A percentile compares a stretch with the other conserved stretches of the same genome.
Conservation (phyloP, 2,329 filamentous ascomycete genomes). For the Epichloe amarillans region DNA sequence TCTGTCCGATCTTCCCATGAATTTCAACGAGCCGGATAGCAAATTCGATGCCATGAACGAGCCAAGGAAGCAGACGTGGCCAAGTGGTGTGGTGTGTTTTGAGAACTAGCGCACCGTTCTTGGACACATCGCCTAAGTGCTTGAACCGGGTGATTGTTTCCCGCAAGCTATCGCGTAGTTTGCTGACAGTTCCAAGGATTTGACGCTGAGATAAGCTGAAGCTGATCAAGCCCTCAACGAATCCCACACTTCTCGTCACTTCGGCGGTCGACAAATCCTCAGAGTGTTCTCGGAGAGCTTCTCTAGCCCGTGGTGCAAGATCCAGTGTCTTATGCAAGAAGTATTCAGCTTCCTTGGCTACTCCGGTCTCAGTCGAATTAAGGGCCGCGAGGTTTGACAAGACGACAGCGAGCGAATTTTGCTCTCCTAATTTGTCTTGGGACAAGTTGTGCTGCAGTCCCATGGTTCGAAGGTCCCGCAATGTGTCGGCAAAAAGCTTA, state of each 20-base stretch:
- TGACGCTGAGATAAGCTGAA: constrained; percentile 47
- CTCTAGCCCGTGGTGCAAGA: constrained; percentile 53
- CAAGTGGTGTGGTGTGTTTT: constrained; percentile 12
- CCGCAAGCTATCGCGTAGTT: constrained; percentile 26
- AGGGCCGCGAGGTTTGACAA: constrained; percentile 44
- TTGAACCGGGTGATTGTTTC: constrained; percentile 23
- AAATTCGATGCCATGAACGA: constrained; percentile 54
- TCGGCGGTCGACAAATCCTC: constrained; percentile 76
- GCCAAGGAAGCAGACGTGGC: constrained; percentile 36
- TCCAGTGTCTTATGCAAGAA: constrained; percentile 72
- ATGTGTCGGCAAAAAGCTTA: constrained; percentile 76
- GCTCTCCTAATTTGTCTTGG: constrained; percentile 56
- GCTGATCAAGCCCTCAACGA: constrained; percentile 73
- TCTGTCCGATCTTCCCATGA: constrained; percentile 50
- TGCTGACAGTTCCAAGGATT: constrained; percentile 28
- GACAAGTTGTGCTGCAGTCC: constrained; percentile 75
- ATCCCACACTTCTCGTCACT: constrained; percentile 63
- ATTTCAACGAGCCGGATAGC: constrained; percentile 48
- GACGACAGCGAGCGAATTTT: constrained; percentile 56
- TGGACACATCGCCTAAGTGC: constrained; percentile 18
- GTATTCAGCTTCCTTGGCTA: constrained; percentile 40
- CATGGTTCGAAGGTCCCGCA: constrained; percentile 77
- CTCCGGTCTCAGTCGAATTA: constrained; percentile 13
- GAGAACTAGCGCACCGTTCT: constrained; percentile 12
- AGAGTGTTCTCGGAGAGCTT: constrained; percentile 58